Evolutionary conservation across 768 basidiomycete genomes (phyloP).

Genomic region (Pisolithus sp.): DNA sequence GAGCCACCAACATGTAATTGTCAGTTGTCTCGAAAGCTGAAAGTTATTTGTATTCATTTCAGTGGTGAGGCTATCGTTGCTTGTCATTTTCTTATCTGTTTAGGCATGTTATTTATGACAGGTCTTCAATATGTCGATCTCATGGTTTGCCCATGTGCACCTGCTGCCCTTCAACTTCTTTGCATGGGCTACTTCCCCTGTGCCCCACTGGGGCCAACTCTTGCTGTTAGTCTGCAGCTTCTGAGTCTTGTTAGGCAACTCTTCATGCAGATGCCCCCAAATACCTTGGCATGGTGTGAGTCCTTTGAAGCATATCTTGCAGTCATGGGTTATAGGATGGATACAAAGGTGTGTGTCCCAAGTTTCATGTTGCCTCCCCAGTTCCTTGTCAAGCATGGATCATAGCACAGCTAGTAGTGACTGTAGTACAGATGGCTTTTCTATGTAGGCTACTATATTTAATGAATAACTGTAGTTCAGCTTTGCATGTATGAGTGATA

Average conservation of each 20-base stretch:
- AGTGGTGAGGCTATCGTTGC: background rate
- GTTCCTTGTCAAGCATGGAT: too few relatives aligned
- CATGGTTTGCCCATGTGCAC: background rate
- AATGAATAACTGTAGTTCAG: too few relatives aligned
- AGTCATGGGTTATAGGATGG: slow-evolving; percentile 15
- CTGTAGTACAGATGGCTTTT: too few relatives aligned
- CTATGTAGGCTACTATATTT: too few relatives aligned
- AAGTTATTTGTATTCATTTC: slow-evolving; percentile 1
- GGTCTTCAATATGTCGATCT: background rate
- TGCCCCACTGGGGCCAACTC: slow-evolving; percentile 22
- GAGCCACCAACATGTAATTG: background rate
- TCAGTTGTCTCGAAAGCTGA: background rate
- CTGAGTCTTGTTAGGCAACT: slow-evolving; percentile 23
- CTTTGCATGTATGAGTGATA: too few relatives aligned
- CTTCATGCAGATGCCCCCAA: slow-evolving; percentile 22
- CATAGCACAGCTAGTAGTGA: too few relatives aligned
- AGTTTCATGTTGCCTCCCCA: too few relatives aligned
- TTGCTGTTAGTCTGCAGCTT: slow-evolving; percentile 28
- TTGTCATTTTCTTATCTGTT: background rate
- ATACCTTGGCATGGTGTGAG: slow-evolving; percentile 23
- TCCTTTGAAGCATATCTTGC: slow-evolving; percentile 20
- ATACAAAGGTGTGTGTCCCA: slow-evolving; percentile 6
- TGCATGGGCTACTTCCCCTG: slow-evolving; percentile 22
- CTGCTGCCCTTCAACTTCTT: slow-evolving; percentile 20
- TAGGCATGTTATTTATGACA: background rate